Evolutionary conservation across 2,329 filamentous ascomycete species (phyloP).

Genomic region (Hypoxylon sp.): DNA sequence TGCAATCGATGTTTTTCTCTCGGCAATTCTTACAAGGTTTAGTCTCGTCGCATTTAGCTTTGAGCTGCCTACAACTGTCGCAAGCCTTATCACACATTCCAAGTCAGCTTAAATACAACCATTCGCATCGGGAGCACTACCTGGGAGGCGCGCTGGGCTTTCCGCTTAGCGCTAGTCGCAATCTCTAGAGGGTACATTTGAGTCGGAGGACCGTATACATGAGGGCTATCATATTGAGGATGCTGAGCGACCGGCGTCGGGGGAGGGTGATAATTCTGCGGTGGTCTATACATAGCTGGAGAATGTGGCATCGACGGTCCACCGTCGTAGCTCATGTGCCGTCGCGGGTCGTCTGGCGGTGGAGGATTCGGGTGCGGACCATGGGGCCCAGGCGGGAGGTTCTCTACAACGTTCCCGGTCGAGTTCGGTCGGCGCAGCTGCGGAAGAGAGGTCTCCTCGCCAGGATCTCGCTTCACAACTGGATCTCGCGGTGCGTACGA

Average conservation of each 20-base stretch:
- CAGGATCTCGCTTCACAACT: constrained; percentile 70
- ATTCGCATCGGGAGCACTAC: constrained; percentile 56
- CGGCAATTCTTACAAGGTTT: constrained; percentile 88
- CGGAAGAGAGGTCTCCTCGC: constrained; percentile 61
- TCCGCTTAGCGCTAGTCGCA: constrained; percentile 68
- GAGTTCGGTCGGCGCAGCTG: constrained; percentile 68
- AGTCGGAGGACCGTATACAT: constrained; percentile 58
- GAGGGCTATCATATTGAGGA: constrained; percentile 54
- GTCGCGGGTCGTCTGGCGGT: constrained; percentile 64
- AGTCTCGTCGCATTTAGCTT: constrained; percentile 92
- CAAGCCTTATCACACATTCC: constrained; percentile 75
- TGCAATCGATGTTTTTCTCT: constrained; percentile 86
- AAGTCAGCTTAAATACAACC: constrained; percentile 42
- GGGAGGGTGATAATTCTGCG: constrained; percentile 50
- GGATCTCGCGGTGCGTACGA: constrained; percentile 66
- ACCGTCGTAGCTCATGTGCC: constrained; percentile 69
- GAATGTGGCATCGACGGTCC: constrained; percentile 63
- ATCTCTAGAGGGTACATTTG: constrained; percentile 58
- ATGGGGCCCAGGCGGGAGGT: constrained; percentile 57
- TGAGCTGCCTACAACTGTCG: constrained; percentile 87
- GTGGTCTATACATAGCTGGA: constrained; percentile 55
- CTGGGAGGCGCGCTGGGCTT: constrained; percentile 76
- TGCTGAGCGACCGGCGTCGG: constrained; percentile 52
- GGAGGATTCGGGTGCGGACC: constrained; percentile 55
- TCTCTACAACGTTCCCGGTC: constrained; percentile 60